Evolutionary conservation across 768 basidiomycete species (phyloP), one percentile per base, ranked within the genome.

Genomic region (Mycena sanguinolenta): DNA sequence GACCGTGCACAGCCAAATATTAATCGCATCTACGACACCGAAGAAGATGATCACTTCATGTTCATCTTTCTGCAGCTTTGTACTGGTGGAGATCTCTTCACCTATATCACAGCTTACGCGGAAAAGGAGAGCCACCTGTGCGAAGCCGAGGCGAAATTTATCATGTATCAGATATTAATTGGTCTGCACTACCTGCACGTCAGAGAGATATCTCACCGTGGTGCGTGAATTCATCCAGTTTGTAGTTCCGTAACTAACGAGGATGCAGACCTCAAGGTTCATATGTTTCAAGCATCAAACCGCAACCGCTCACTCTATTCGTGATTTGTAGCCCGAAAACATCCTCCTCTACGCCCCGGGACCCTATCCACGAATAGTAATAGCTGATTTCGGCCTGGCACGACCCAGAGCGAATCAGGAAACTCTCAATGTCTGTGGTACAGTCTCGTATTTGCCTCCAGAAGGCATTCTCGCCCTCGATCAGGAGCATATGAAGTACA

Each of bases 331-430:
- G 94, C 95, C 95, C 30, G 95, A 96, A 81, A 96, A 96, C 73
- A 92, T 96, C 46, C 84, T 96, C 17, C 84, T 96, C 5, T 84
- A 90, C 73, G 84, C 88, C 7, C 93, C 95, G n/a, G 95, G 94
- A 13, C 88, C 93, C 3, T 96, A 94, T 76, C 95, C 95, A 58
- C 92, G 92, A 46, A 90, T 96, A 46, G 85, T 94, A 59, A 91
- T 96, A 44, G 95, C 95, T 23, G 95, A 96, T 79, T 96, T 96
- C 76, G 95, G 95, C 12, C 88, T 95, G 21, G 95, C 95, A 13
- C 89, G 94, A 21, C 89, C 90, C 9, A 90, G 90, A 73, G 90
- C 94, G 2, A 90, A 91, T 75, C 91, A 95, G 84, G 91, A 92
- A 76, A 95, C 95, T 0, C 84, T 94, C 75, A 94, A 94, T 73